These are phyloP conservation scores for Alternaria gansuensis DNA, from an alignment of 2,329 filamentous ascomycete genomes.

Conservation along the genomic window DNA sequence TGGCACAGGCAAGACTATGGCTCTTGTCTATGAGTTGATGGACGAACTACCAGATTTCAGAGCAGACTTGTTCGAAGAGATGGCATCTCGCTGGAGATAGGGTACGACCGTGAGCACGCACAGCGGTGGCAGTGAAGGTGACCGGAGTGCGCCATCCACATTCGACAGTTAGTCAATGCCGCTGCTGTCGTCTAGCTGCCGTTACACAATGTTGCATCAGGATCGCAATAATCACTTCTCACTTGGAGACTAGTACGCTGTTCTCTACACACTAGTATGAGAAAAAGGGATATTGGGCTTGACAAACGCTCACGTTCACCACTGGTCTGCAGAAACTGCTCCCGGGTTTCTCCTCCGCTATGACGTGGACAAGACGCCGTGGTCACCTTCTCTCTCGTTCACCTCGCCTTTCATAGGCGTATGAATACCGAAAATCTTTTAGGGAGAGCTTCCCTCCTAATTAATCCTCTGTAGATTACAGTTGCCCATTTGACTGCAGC, in stretches of 20 bases:
- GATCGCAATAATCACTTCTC: neutral
- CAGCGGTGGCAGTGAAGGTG: neutral
- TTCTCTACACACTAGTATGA: neutral
- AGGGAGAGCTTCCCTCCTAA: neutral
- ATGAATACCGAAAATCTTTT: neutral
- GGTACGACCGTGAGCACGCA: neutral
- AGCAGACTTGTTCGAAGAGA: constrained; percentile 43
- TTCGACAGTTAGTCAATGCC: neutral
- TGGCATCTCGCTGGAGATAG: constrained; percentile 39
- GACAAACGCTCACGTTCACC: constrained; percentile 9
- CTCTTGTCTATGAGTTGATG: constrained; percentile 41
- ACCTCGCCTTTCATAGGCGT: neutral
- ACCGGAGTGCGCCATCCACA: neutral
- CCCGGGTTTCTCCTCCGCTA: neutral
- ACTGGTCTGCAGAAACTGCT: neutral
- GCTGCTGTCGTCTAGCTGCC: neutral
- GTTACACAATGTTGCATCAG: neutral
- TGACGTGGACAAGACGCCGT: neutral
- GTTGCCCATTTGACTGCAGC: neutral
- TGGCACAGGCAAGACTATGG: constrained; percentile 38
- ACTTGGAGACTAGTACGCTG: neutral
- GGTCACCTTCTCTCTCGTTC: neutral
- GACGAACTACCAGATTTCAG: constrained; percentile 45
- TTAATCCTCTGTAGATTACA: neutral
- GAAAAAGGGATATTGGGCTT: neutral